Base-by-base conservation (phyloP, 305 asterid species). In the Stenogyne calaminthoides region DNA sequence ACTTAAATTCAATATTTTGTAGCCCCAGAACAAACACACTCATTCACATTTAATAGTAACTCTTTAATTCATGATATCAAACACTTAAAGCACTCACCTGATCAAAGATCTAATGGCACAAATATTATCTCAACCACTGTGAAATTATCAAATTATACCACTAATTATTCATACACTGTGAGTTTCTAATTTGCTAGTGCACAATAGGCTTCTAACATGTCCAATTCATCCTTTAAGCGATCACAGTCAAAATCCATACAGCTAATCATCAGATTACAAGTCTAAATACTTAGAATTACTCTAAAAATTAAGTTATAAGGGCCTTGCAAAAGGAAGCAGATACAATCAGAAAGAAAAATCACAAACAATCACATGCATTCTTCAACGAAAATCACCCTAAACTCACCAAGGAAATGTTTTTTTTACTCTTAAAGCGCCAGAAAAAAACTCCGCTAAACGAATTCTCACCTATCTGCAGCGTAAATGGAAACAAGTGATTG, bases 371-470 rank as follows among this genome's bases (percentile, higher is more conserved):
- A 3, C 32, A 55, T 11, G 4, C 61, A 55, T 20, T 55, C 61
- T 1, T 10, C 36, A 16, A 22, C 36, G 32, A 20, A 74, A 58
- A 9, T 20, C 54, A 42, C 49, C 69, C 5, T 40, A 49, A 63
- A 76, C 69, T 70, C 77, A 79, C 84, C 82, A 25, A 36, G 10
- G 49, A 40, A 61, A 36, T 40, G 15, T 60, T 6, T 77, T 66
- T 46, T 46, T 1, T 22, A 25, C 70, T 46, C 78, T 32, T 67
- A 7, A 47, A 57, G 27, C 67, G 54, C 46, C 71, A 22, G 67
- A 47, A 73, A 72, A 9, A 34, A 29, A 18, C 36, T 56, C 25
- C 44, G 19, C 58, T 57, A 74, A 22, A 71, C 70, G 49, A 78
- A 64, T 61, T 73, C 62, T 69, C 52, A 52, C 80, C 40, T 68